Evolutionary conservation across 139 green algal genomes (phyloP).

Genomic region (Tetradesmus lagerheimii): DNA sequence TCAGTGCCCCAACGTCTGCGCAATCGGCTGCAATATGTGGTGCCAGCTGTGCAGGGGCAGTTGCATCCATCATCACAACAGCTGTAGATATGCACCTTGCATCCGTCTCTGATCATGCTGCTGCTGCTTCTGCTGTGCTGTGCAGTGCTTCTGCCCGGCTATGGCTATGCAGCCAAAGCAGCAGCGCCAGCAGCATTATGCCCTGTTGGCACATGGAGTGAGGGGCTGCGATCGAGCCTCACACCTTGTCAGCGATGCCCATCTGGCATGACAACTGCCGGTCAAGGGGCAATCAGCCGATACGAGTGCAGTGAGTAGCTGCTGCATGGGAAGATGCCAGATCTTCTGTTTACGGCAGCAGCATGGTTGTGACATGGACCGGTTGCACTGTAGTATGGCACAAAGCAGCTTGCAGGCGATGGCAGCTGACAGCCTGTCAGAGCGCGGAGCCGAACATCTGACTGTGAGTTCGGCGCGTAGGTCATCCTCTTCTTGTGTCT

Average conservation of each 20-base stretch:
- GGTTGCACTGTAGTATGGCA: too few species aligned
- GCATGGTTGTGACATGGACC: too few species aligned
- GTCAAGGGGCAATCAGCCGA: neutral
- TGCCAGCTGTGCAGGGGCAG: too few species aligned
- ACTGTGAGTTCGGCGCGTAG: too few species aligned
- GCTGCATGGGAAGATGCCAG: too few species aligned
- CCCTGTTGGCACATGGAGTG: neutral
- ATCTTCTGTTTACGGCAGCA: too few species aligned
- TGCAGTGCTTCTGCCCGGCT: neutral
- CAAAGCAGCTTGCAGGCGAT: too few species aligned
- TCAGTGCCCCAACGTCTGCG: too few species aligned
- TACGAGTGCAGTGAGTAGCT: neutral
- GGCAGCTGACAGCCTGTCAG: too few species aligned
- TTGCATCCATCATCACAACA: too few species aligned
- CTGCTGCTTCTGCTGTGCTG: neutral
- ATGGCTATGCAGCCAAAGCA: neutral
- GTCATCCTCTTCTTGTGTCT: neutral
- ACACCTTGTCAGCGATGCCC: neutral
- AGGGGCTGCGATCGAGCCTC: neutral
- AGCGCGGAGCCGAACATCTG: too few species aligned
- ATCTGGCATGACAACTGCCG: neutral
- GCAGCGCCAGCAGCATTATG: neutral
- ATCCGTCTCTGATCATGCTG: neutral
- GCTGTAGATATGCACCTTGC: neutral
- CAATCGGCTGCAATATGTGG: too few species aligned